These are phyloP conservation scores for Penicillium sp. DNA, from an alignment of 2,329 filamentous ascomycete species.

Conservation along the genomic window DNA sequence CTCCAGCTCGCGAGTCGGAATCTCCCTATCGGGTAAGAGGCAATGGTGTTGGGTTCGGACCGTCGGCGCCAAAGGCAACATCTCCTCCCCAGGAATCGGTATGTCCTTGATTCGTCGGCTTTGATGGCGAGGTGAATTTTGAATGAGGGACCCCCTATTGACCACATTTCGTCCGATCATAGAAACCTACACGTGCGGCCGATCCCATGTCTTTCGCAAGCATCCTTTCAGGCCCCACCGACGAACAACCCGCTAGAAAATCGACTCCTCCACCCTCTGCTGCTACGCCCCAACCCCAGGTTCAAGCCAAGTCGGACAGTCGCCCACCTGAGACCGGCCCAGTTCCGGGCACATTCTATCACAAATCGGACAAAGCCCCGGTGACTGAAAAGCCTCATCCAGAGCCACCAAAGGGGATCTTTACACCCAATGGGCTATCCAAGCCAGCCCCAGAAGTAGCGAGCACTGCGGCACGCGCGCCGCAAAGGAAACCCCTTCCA, in stretches of 20 bases:
- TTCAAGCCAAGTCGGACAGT: slow-evolving; percentile 18
- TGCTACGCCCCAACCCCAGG: slow-evolving; percentile 23
- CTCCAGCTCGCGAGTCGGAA: slow-evolving; percentile 48
- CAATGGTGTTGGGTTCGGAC: slow-evolving; percentile 37
- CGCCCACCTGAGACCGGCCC: slow-evolving; percentile 31
- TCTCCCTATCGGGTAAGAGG: slow-evolving; percentile 37
- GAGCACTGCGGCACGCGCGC: slow-evolving; percentile 9
- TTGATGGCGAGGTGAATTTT: not conserved
- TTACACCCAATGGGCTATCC: slow-evolving; percentile 22
- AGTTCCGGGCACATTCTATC: slow-evolving; percentile 31
- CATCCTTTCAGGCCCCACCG: slow-evolving; percentile 80
- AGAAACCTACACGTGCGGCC: slow-evolving; percentile 74
- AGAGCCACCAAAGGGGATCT: slow-evolving; percentile 11
- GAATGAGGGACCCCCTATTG: slow-evolving; percentile 19
- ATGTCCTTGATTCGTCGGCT: slow-evolving; percentile 23
- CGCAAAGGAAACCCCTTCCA: slow-evolving; percentile 24
- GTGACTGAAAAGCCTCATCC: slow-evolving; percentile 30
- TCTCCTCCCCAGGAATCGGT: slow-evolving; percentile 49
- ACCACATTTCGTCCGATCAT: slow-evolving; percentile 21
- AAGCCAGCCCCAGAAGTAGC: slow-evolving; percentile 17
- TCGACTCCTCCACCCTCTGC: slow-evolving; percentile 48
- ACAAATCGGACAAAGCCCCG: slow-evolving; percentile 36
- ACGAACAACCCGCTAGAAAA: slow-evolving; percentile 57
- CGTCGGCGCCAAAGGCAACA: slow-evolving; percentile 36
- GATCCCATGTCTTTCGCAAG: slow-evolving; percentile 97